phyloP scores from a whole-genome alignment of 2,329 filamentous ascomycete genomes.

The Claviceps lovelessii region DNA sequence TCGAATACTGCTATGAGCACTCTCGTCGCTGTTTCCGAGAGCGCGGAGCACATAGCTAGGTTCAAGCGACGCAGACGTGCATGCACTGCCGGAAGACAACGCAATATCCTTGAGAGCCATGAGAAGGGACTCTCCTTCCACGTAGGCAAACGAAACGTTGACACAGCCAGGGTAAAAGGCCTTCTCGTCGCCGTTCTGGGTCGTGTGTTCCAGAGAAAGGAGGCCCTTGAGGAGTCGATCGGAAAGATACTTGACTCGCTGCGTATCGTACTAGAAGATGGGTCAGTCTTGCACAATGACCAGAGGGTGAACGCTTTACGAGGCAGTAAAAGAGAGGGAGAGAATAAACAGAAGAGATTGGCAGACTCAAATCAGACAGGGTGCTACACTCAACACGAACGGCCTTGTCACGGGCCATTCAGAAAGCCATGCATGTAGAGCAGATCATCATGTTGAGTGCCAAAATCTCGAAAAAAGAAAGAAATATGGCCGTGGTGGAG shows the following conservation, averaged over 20 bases:
- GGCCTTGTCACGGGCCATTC: conserved; percentile 52
- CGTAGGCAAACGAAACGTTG: conserved; percentile 96
- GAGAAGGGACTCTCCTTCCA: conserved; percentile 91
- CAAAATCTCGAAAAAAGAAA: neutral
- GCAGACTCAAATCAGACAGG: conserved; percentile 40
- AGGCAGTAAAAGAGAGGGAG: too few species aligned
- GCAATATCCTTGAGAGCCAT: conserved; percentile 99
- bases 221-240: conserved; percentile 72
- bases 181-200: conserved; percentile 70
- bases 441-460: conserved; percentile 54
- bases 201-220: conserved; percentile 79
- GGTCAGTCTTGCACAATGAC: conserved; percentile 11
- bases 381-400: conserved; percentile 50
- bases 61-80: conserved; percentile 90
- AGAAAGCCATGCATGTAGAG: conserved; percentile 84
- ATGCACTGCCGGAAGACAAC: conserved; percentile 88
- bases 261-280: conserved; percentile 69
- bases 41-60: conserved; percentile 92
- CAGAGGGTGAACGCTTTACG: neutral
- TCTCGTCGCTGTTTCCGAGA: conserved; percentile 91
- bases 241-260: conserved; percentile 69
- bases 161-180: conserved; percentile 92
- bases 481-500: too few species aligned
- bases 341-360: neutral
- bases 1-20: conserved; percentile 90